Percentiles rank a stretch among this genome's conserved stretches.
Evolutionary conservation across 176 grass and related monocot species (phyloP).

Genomic region (Lolium multiflorum): DNA sequence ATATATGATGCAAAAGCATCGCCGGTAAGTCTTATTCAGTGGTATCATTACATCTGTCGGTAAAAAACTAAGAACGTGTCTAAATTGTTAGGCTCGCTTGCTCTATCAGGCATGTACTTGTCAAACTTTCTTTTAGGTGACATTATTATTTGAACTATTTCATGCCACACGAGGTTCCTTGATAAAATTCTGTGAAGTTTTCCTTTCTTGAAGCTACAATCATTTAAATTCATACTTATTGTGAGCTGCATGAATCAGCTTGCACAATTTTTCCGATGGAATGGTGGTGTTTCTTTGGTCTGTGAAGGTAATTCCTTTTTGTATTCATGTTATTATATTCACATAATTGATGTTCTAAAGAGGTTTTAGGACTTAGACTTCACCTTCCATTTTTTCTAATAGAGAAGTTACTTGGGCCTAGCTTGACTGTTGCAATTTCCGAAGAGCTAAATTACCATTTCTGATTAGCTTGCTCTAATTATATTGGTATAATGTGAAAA

Average conservation of each 20-base stretch:
- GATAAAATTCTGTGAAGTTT: too few species aligned
- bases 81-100: slow-evolving; percentile 3
- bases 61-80: slow-evolving; percentile 48
- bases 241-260: too few species aligned
- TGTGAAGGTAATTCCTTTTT: slow-evolving; percentile 68
- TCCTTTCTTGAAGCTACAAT: too few species aligned
- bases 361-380: background rate
- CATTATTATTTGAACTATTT: slow-evolving; percentile 33
- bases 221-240: too few species aligned
- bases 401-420: too few species aligned
- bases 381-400: background rate
- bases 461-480: too few species aligned
- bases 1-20: slow-evolving; percentile 89
- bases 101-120: background rate
- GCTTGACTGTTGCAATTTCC: too few species aligned
- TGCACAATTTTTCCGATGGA: too few species aligned
- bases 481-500: too few species aligned
- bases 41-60: slow-evolving; percentile 89
- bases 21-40: slow-evolving; percentile 82
- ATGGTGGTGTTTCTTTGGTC: slow-evolving; percentile 52
- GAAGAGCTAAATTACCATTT: too few species aligned
- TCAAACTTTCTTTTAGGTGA: background rate
- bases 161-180: background rate
- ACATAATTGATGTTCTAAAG: slow-evolving; percentile 2
- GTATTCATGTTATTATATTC: slow-evolving; percentile 26